These are phyloP conservation scores for Candida mattraensis DNA, from an alignment of 805 yeast species.

Conservation along the genomic window DNA sequence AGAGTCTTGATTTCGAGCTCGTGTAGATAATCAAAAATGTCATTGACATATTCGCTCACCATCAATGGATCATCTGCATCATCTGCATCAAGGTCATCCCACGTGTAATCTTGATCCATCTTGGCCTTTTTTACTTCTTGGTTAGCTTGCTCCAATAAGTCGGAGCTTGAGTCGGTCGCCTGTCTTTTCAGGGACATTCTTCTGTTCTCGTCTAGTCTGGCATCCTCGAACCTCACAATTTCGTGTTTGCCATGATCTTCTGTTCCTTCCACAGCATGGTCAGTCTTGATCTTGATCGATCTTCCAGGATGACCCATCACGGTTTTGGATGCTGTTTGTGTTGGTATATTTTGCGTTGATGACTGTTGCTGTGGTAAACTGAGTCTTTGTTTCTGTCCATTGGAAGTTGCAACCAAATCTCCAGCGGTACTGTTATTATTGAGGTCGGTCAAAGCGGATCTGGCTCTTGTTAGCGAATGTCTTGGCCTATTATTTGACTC, in stretches of 20 bases:
- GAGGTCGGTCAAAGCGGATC: conserved; percentile 31
- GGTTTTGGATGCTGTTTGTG: conserved; percentile 6
- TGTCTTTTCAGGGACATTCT: conserved; percentile 46
- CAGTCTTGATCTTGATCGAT: conserved; percentile 16
- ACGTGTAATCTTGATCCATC: conserved; percentile 41
- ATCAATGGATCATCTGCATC: conserved; percentile 74
- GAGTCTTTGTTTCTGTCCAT: conserved; percentile 16
- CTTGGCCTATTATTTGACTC: conserved; percentile 15
- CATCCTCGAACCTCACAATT: conserved; percentile 1
- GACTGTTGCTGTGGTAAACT: conserved; percentile 18
- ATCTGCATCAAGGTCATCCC: conserved; percentile 76
- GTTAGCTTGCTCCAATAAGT: conserved; percentile 29
- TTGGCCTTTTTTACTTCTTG: conserved; percentile 33
- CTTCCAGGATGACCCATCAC: conserved; percentile 12
- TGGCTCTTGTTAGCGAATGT: conserved; percentile 22
- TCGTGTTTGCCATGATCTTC: conserved; percentile 4
- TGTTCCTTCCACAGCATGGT: conserved; percentile 9
- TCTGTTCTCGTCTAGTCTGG: conserved; percentile 32
- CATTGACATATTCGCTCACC: conserved; percentile 91
- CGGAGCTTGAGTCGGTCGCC: conserved; percentile 56
- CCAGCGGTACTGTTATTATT: conserved; percentile 20
- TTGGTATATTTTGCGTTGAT: conserved; percentile 11
- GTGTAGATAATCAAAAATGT: conserved; percentile 78
- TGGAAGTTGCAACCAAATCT: conserved; percentile 3
- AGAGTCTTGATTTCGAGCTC: conserved; percentile 69